phyloP scores from a whole-genome alignment of 768 basidiomycete genomes.

The Hemileccinum rubropunctum region DNA sequence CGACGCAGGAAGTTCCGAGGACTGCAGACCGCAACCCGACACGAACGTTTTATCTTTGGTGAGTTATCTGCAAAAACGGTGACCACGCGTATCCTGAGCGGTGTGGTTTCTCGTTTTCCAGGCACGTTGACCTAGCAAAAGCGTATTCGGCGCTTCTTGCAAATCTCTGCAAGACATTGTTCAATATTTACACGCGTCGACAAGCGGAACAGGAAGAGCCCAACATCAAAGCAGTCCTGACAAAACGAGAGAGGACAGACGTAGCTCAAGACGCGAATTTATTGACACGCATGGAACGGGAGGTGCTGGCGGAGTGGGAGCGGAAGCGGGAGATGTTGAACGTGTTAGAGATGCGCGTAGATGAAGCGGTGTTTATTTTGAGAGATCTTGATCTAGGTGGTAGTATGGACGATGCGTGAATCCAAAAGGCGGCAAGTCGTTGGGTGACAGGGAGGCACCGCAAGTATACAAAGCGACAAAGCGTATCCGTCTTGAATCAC shows the following conservation, averaged over 20 bases:
- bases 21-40: constrained; percentile 87
- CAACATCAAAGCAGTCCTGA: constrained; percentile 66
- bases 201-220: constrained; percentile 70
- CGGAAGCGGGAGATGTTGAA: constrained; percentile 69
- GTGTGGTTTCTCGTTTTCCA: constrained; percentile 30
- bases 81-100: neutral
- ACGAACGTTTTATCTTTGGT: constrained; percentile 93
- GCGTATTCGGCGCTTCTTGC: constrained; percentile 76
- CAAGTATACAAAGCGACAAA: too few relatives aligned
- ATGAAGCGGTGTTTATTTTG: constrained; percentile 86
- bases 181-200: constrained; percentile 75
- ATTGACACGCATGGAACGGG: constrained; percentile 72
- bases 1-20: constrained; percentile 90
- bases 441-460: too few relatives aligned
- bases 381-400: constrained; percentile 66
- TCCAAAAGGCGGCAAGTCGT: constrained; percentile 27
- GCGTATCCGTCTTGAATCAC: too few relatives aligned
- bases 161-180: constrained; percentile 85
- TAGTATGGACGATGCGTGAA: constrained; percentile 43
- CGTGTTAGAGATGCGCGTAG: constrained; percentile 81
- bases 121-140: constrained; percentile 87
- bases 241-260: constrained; percentile 78
- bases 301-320: constrained; percentile 72
- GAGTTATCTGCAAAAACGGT: constrained; percentile 10
- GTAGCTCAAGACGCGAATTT: constrained; percentile 74